phyloP scores from a whole-genome alignment of 805 yeast genomes.

The Saccharomycopsis javanensis region DNA sequence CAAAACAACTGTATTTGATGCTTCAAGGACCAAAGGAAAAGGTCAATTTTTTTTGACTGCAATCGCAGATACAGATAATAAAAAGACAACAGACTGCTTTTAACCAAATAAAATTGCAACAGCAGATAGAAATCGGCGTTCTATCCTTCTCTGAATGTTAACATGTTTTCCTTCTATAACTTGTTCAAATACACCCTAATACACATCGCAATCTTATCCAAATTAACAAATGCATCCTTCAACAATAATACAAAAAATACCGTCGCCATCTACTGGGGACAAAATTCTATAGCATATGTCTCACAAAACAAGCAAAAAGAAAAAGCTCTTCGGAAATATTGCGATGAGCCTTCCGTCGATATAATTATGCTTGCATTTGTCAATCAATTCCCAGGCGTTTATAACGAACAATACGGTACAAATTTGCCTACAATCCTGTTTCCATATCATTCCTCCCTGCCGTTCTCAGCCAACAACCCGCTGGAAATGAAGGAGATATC shows the following conservation, averaged over 20 bases:
- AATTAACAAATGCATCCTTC: neutral
- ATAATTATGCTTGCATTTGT: slow-evolving; percentile 65
- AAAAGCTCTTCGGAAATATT: slow-evolving; percentile 41
- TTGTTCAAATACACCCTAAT: neutral
- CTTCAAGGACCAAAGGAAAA: too few relatives aligned
- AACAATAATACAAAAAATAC: slow-evolving; percentile 26
- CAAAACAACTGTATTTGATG: too few relatives aligned
- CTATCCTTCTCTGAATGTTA: too few relatives aligned
- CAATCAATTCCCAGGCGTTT: slow-evolving; percentile 42
- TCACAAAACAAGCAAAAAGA: slow-evolving; percentile 27
- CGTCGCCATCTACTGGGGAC: slow-evolving; percentile 87
- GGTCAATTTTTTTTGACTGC: too few relatives aligned
- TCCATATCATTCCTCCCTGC: slow-evolving; percentile 25
- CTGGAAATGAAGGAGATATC: slow-evolving; percentile 38
- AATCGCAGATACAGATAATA: too few relatives aligned
- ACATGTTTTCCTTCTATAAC: neutral
- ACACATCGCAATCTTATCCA: neutral
- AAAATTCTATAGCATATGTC: slow-evolving; percentile 57
- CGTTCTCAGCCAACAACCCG: slow-evolving; percentile 38
- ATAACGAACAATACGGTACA: slow-evolving; percentile 18
- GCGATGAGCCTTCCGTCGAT: slow-evolving; percentile 61
- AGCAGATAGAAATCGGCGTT: too few relatives aligned
- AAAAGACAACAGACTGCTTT: too few relatives aligned
- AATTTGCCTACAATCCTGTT: slow-evolving; percentile 19
- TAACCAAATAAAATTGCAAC: too few relatives aligned